Conservation (phyloP, 2,329 filamentous ascomycete species). For the Fusarium brachygibbosum region DNA sequence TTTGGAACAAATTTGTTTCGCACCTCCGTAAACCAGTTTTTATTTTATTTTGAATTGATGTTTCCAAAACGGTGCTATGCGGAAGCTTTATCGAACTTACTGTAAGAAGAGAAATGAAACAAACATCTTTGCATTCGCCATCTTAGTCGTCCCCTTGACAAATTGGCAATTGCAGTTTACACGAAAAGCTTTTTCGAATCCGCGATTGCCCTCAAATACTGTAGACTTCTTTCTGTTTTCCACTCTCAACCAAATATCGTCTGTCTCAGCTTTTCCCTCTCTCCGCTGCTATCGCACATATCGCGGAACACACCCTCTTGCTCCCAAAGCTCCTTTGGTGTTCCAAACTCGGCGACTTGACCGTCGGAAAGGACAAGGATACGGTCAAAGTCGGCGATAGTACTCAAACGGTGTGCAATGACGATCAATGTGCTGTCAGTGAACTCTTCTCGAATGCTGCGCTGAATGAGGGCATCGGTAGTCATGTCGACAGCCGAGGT, state of each 20-base stretch:
- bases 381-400: conserved; percentile 81
- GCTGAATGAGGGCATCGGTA: conserved; percentile 80
- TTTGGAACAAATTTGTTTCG: background rate
- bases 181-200: conserved; percentile 1
- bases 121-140: background rate
- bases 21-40: background rate
- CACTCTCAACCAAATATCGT: conserved; percentile 56
- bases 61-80: background rate
- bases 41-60: background rate
- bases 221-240: background rate
- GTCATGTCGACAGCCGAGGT: conserved; percentile 84
- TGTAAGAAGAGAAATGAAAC: background rate
- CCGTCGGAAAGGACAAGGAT: conserved; percentile 80
- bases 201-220: background rate
- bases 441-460: conserved; percentile 79
- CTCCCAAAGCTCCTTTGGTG: conserved; percentile 72
- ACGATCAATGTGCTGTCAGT: conserved; percentile 76
- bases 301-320: conserved; percentile 68
- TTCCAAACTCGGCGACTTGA: conserved; percentile 75
- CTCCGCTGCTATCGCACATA: conserved; percentile 74
- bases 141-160: background rate
- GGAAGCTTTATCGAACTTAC: background rate
- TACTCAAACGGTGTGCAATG: conserved; percentile 81
- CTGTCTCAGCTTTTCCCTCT: conserved; percentile 65
- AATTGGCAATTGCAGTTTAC: background rate